phyloP scores from a whole-genome alignment of 2,329 filamentous ascomycete species.

The Orbilia quercus region DNA sequence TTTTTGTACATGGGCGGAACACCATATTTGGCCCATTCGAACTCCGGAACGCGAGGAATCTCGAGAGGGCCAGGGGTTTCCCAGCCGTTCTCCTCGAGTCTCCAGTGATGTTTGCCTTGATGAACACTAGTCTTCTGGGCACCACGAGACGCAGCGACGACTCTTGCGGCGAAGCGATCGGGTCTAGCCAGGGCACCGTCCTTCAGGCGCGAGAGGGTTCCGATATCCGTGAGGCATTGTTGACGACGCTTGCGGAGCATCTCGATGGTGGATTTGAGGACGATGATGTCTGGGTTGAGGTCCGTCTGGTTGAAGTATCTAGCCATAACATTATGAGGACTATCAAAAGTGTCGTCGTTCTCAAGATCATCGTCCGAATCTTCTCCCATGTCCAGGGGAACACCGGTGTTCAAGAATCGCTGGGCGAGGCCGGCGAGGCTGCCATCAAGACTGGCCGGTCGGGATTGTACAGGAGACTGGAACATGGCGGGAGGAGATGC shows the following conservation, averaged over 20 bases:
- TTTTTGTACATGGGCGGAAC: slow-evolving; percentile 49
- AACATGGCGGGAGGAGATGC: slow-evolving; percentile 52
- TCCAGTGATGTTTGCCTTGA: slow-evolving; percentile 53
- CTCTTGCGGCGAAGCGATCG: slow-evolving; percentile 51
- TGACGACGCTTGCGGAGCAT: slow-evolving; percentile 49
- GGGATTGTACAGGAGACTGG: slow-evolving; percentile 38
- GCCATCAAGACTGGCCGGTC: slow-evolving; percentile 48
- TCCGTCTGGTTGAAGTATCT: slow-evolving; percentile 45
- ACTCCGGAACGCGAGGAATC: slow-evolving; percentile 36
- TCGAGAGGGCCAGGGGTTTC: slow-evolving; percentile 40
- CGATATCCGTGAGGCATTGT: slow-evolving; percentile 47
- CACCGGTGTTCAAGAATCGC: slow-evolving; percentile 13
- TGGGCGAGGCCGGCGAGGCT: slow-evolving; percentile 39
- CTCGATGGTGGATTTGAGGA: slow-evolving; percentile 42
- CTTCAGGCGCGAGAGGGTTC: slow-evolving; percentile 32
- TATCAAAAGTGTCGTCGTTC: slow-evolving; percentile 19
- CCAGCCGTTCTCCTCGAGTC: slow-evolving; percentile 46
- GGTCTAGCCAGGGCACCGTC: slow-evolving; percentile 31
- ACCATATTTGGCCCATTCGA: slow-evolving; percentile 49
- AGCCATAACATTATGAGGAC: slow-evolving; percentile 24
- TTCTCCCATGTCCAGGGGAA: slow-evolving; percentile 30
- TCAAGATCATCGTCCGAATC: slow-evolving; percentile 42
- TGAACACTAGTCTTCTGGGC: slow-evolving; percentile 54
- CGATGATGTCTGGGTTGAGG: slow-evolving; percentile 43
- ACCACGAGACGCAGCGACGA: slow-evolving; percentile 53